Base-by-base conservation (phyloP, 768 basidiomycete genomes). In the Trametes meyenii region DNA sequence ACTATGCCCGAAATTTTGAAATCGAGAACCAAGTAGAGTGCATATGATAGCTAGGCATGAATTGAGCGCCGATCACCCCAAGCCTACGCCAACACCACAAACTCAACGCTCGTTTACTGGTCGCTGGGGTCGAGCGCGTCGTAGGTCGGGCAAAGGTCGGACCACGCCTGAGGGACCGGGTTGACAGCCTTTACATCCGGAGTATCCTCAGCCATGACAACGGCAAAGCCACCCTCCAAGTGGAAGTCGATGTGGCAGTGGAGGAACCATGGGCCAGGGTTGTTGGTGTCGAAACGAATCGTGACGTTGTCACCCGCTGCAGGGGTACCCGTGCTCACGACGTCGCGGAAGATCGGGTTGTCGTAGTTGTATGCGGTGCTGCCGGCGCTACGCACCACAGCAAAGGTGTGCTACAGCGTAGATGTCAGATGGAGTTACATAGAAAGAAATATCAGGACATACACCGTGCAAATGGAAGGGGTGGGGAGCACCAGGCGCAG, bases 211-310 rank as follows among this genome's bases (percentile, higher is more conserved):
- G 77, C 78, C 50, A 81, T 73, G 13, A 80, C 78, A 26, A 80
- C 58, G 2, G 79, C 79, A 14, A 81, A 71, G 26, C 79, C 79
- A 3, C 70, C 68, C 7, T 78, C 73, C 6, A 69, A 50, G 54
- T 69, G 68, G 51, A 57, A 68, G 65, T 70, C 69, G 51, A 70
- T 70, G 58, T 70, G 69, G 58, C 72, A 69, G 52, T 71, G 67
- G 43, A 70, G 60, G 59, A 71, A 72, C 79, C 84, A 85, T 23
- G 82, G 81, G 16, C 85, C 86, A 19, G 85, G 77, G 73, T 88
- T 89, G 70, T 89, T 84, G 0, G 87, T 71, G 54, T 58, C 40
- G 63, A 71, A 69, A 40, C 70, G 66, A 33, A 69, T 61, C n/a
- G 64, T 69, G 52, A 69, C 66, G 24, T 69, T 61, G 60, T 66